Evolutionary conservation across 1,284 basidiomycete species (phyloP).

Genomic region (Amylostereum areolatum): DNA sequence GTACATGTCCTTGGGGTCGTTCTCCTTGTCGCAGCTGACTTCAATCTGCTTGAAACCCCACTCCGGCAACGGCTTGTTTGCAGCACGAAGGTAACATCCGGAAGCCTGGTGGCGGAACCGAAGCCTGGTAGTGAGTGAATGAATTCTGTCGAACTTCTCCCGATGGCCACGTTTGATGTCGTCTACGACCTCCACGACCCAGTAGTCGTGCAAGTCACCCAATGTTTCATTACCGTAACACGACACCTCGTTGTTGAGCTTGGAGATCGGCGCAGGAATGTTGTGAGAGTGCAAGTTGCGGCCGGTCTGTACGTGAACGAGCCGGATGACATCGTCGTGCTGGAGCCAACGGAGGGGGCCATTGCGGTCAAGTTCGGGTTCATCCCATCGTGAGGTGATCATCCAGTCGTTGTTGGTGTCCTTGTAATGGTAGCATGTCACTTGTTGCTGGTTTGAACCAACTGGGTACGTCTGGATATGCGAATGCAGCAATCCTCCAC

Average conservation of each 20-base stretch:
- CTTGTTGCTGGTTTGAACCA: constrained; percentile 93
- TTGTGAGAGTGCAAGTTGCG: constrained; percentile 94
- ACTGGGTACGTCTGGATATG: constrained; percentile 92
- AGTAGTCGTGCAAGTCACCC: constrained; percentile 88
- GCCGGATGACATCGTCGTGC: constrained; percentile 76
- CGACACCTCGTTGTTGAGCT: constrained; percentile 88
- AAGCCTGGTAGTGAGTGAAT: constrained; percentile 86
- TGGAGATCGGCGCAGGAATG: constrained; percentile 84
- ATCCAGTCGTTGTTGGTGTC: constrained; percentile 96
- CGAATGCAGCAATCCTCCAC: constrained; percentile 93
- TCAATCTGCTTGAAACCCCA: constrained; percentile 99
- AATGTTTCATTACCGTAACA: constrained; percentile 87
- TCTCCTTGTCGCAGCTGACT: constrained; percentile 89
- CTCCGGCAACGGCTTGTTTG: constrained; percentile 86
- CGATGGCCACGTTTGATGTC: constrained; percentile 68
- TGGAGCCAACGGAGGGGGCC: constrained; percentile 68
- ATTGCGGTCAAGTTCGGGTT: constrained; percentile 57
- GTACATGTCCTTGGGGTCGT: constrained; percentile 77
- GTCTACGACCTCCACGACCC: constrained; percentile 93
- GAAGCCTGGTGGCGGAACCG: constrained; percentile 76
- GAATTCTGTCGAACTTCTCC: constrained; percentile 64
- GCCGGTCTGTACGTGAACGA: constrained; percentile 77
- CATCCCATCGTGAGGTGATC: constrained; percentile 79
- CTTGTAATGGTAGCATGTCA: constrained; percentile 99
- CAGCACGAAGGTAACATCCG: constrained; percentile 88